These are phyloP conservation scores for Penicillium herquei DNA, from an alignment of 495 filamentous ascomycete species.

Conservation along the genomic window DNA sequence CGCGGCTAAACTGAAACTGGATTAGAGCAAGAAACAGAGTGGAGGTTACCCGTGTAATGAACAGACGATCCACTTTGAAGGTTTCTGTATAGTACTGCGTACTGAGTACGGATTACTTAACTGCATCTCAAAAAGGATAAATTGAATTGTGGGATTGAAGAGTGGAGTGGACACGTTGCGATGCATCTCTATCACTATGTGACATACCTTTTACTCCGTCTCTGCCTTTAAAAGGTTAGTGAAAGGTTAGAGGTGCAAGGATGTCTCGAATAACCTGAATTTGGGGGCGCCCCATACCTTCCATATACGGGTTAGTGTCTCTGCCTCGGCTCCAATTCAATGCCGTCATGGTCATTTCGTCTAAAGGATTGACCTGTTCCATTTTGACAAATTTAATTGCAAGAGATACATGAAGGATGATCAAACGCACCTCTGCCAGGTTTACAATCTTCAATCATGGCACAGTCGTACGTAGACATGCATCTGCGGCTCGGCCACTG, in stretches of 20 bases:
- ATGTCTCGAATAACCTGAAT: not conserved
- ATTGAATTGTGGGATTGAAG: constrained; percentile 6
- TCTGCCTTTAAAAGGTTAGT: not conserved
- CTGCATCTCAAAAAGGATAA: constrained; percentile 16
- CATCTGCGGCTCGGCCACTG: constrained; percentile 19
- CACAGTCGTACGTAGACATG: constrained; percentile 6
- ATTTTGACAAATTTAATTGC: not conserved
- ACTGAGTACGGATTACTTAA: constrained; percentile 7
- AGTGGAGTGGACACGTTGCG: not conserved
- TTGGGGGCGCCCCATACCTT: not conserved
- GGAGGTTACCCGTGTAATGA: constrained; percentile 29
- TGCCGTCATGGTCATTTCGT: constrained; percentile 28
- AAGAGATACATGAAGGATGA: not conserved
- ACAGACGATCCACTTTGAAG: constrained; percentile 3
- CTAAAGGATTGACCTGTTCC: not conserved
- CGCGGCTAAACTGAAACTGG: constrained; percentile 18
- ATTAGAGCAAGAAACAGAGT: constrained; percentile 18
- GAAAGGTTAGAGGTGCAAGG: constrained; percentile 16
- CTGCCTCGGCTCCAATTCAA: constrained; percentile 21
- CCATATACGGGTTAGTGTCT: constrained; percentile 5
- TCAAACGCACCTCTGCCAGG: no score
- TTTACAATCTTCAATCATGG: no score
- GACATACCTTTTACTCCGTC: not conserved
- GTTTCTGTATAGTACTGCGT: not conserved
- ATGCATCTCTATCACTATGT: not conserved